Percentiles rank a stretch among this genome's conserved stretches.
Evolutionary conservation across 2,329 filamentous ascomycete species (phyloP).

Genomic region (Emmonsia crescens): DNA sequence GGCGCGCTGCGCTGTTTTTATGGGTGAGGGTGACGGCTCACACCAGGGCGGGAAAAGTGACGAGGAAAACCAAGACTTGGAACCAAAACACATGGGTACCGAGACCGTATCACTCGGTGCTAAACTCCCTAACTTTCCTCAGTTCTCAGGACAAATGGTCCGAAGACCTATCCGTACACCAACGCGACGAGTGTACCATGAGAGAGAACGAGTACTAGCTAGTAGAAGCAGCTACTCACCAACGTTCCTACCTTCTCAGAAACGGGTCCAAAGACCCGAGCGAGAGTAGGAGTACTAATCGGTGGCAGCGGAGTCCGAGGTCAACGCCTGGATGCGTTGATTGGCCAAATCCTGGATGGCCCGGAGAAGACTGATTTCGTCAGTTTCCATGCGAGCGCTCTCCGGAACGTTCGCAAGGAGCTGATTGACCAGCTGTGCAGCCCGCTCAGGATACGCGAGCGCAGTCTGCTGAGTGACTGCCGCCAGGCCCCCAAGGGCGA

Average conservation of each 20-base stretch:
- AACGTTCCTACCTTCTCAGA: background rate
- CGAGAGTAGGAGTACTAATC: background rate
- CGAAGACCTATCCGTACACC: background rate
- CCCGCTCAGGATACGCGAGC: constrained; percentile 13
- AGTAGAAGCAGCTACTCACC: background rate
- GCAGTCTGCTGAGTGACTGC: constrained; percentile 11
- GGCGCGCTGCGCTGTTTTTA: background rate
- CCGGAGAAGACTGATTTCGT: constrained; percentile 22
- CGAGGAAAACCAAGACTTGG: background rate
- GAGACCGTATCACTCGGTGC: background rate
- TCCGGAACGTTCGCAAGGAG: constrained; percentile 20
- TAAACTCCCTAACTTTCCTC: background rate
- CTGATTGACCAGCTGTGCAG: constrained; percentile 23
- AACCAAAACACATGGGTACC: background rate
- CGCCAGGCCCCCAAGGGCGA: constrained; percentile 24
- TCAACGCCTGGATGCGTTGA: constrained; percentile 20
- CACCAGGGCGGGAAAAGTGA: background rate
- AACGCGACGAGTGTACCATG: background rate
- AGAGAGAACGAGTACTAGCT: background rate
- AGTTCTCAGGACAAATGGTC: background rate
- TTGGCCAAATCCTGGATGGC: constrained; percentile 23
- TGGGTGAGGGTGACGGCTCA: background rate
- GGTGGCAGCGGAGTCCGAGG: background rate
- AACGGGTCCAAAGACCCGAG: background rate
- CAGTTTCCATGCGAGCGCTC: constrained; percentile 17